A percentile compares a stretch with the other conserved stretches of the same genome.
phyloP scores from a whole-genome alignment of 169 alveolate genomes.

The Cryptosporidium muris region DNA sequence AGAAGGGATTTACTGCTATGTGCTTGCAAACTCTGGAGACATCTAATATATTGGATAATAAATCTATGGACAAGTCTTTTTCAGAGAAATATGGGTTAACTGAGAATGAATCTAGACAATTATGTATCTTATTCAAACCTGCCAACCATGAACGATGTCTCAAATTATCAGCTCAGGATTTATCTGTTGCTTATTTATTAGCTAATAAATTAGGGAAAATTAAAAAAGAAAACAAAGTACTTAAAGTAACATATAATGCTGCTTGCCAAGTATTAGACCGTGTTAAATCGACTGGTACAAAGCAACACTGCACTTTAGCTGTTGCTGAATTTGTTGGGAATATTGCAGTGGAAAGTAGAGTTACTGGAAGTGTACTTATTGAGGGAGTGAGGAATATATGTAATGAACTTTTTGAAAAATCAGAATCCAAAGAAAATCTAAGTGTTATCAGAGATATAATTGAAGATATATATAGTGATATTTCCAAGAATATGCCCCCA shows the following conservation, averaged over 20 bases:
- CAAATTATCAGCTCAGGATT: constrained; percentile 31
- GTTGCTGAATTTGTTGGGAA: constrained; percentile 63
- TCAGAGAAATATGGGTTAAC: constrained; percentile 26
- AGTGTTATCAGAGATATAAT: constrained; percentile 7
- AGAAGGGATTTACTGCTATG: constrained; percentile 26
- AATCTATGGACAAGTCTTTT: constrained; percentile 30
- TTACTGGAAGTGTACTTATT: constrained; percentile 39
- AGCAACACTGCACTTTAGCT: constrained; percentile 47
- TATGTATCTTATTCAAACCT: constrained; percentile 46
- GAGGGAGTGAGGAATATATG: constrained; percentile 30
- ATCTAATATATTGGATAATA: constrained; percentile 15
- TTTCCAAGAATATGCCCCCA: constrained; percentile 68
- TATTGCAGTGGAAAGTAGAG: constrained; percentile 57
- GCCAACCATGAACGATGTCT: constrained; percentile 50
- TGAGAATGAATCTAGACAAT: constrained; percentile 48
- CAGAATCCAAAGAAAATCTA: constrained; percentile 30
- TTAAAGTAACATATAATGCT: constrained; percentile 53
- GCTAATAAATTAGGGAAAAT: constrained; percentile 45
- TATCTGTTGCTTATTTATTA: constrained; percentile 32
- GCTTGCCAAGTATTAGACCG: constrained; percentile 30
- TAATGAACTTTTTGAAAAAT: constrained; percentile 37
- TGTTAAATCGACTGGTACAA: constrained; percentile 40
- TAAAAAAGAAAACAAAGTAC: constrained; percentile 5
- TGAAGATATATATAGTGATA: constrained; percentile 60
- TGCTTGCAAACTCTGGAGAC: constrained; percentile 21